These are phyloP conservation scores for Aethionema arabicum DNA, from an alignment of 345 rosid genomes.

Conservation along the genomic window DNA sequence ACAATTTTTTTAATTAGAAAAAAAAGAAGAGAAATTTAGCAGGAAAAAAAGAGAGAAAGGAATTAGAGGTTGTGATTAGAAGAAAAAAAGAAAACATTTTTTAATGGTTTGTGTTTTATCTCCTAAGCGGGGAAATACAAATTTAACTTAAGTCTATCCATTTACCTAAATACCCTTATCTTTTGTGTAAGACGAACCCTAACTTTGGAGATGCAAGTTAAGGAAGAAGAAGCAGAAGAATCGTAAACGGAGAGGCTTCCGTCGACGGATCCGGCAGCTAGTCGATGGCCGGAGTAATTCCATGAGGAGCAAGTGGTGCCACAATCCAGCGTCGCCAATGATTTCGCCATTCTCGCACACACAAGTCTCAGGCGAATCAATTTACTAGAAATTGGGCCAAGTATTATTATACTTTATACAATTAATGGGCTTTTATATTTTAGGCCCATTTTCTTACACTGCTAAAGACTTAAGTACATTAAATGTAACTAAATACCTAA, in stretches of 20 bases:
- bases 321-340: constrained; percentile 56
- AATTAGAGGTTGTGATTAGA: constrained; percentile 23
- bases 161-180: not conserved
- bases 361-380: constrained; percentile 17
- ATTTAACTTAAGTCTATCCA: not conserved
- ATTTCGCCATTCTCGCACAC: constrained; percentile 51
- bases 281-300: constrained; percentile 68
- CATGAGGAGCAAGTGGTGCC: constrained; percentile 74
- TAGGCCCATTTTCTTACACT: not conserved
- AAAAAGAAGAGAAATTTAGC: constrained; percentile 7
- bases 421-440: too few species aligned
- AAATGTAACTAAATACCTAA: too few species aligned
- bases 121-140: not conserved
- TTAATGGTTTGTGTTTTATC: too few species aligned
- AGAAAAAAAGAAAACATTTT: not conserved
- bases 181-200: constrained; percentile 39
- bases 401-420: too few species aligned
- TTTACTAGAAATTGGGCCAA: constrained; percentile 1
- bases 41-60: constrained; percentile 13
- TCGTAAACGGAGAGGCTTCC: constrained; percentile 64
- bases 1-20: constrained; percentile 15
- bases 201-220: constrained; percentile 49
- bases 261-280: constrained; percentile 61
- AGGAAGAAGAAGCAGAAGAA: constrained; percentile 53
- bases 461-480: too few species aligned